Evolutionary conservation across 2,329 filamentous ascomycete genomes (phyloP).

Genomic region (Cadophora luteo-olivacea): DNA sequence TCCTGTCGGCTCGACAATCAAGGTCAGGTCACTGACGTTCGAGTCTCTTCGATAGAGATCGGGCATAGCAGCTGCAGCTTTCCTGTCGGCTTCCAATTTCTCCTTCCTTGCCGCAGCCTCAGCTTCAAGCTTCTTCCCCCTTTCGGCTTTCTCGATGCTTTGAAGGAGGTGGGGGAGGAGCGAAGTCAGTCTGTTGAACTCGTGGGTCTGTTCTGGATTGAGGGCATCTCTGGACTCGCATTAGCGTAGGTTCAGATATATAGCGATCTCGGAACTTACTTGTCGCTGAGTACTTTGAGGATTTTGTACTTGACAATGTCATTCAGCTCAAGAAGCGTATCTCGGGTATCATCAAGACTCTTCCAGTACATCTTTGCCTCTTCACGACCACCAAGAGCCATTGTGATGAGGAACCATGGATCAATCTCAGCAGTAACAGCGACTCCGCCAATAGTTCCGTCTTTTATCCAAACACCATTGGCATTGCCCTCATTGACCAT

Average conservation of each 20-base stretch:
- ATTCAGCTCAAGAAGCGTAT: constrained; percentile 26
- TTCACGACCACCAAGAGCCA: constrained; percentile 25
- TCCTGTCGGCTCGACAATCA: constrained; percentile 18
- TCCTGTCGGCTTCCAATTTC: constrained; percentile 5
- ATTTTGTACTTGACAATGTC: constrained; percentile 32
- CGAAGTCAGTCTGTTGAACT: constrained; percentile 21
- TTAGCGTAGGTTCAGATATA: neutral
- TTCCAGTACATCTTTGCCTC: constrained; percentile 28
- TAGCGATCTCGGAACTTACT: constrained; percentile 9
- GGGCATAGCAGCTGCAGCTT: neutral
- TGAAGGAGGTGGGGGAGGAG: constrained; percentile 29
- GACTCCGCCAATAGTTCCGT: constrained; percentile 25
- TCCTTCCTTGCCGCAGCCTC: constrained; percentile 6
- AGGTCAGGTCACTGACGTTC: constrained; percentile 25
- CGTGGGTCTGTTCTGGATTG: constrained; percentile 17
- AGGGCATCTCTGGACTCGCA: constrained; percentile 16
- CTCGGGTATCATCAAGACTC: constrained; percentile 26
- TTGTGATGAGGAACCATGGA: constrained; percentile 31
- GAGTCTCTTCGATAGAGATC: constrained; percentile 13
- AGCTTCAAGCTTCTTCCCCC: constrained; percentile 14
- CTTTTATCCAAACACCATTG: constrained; percentile 27
- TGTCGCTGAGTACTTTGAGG: constrained; percentile 26
- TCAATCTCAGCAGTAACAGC: constrained; percentile 25
- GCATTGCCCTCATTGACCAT: constrained; percentile 26
- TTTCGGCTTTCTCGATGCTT: constrained; percentile 21